A percentile compares a stretch with the other conserved stretches of the same genome.
phyloP scores from a whole-genome alignment of 2,329 filamentous ascomycete genomes.

The Beauveria varroae region DNA sequence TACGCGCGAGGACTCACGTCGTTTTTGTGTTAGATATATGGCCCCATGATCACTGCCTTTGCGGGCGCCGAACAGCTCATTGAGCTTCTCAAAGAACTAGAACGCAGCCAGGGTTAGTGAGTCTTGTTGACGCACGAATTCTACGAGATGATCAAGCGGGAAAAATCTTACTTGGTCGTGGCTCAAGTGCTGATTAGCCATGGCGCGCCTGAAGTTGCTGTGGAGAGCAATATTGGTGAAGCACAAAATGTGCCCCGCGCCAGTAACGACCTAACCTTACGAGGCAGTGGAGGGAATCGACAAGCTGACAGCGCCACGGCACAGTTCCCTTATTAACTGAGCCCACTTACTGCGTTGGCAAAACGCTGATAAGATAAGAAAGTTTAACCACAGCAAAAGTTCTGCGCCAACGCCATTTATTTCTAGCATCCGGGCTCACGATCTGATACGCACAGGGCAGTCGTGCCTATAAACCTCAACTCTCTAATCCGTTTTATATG shows the following conservation, averaged over 20 bases:
- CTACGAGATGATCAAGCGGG: neutral
- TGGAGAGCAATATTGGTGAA: conserved; percentile 2
- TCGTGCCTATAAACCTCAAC: neutral
- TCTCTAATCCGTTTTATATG: neutral
- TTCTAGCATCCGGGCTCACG: neutral
- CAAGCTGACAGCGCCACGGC: too few relatives aligned
- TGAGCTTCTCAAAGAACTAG: conserved; percentile 67
- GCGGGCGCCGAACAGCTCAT: conserved; percentile 58
- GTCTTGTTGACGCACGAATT: neutral
- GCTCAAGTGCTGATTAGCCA: conserved; percentile 25
- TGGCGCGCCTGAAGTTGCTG: conserved; percentile 2
- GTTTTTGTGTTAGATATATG: conserved; percentile 69
- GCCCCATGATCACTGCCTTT: conserved; percentile 66
- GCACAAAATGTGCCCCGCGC: conserved; percentile 7
- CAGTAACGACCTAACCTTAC: too few relatives aligned
- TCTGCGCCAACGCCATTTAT: neutral
- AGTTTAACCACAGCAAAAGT: neutral
- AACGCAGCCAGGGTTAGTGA: conserved; percentile 4
- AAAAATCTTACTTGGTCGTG: conserved; percentile 32
- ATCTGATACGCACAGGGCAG: neutral
- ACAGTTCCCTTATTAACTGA: too few relatives aligned
- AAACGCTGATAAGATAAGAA: conserved; percentile 9
- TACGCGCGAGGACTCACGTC: conserved; percentile 41
- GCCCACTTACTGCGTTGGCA: too few relatives aligned
- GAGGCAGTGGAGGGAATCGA: too few relatives aligned